These are phyloP conservation scores for Tanacetum coccineum DNA, from an alignment of 129 eudicot species.

Conservation along the genomic window DNA sequence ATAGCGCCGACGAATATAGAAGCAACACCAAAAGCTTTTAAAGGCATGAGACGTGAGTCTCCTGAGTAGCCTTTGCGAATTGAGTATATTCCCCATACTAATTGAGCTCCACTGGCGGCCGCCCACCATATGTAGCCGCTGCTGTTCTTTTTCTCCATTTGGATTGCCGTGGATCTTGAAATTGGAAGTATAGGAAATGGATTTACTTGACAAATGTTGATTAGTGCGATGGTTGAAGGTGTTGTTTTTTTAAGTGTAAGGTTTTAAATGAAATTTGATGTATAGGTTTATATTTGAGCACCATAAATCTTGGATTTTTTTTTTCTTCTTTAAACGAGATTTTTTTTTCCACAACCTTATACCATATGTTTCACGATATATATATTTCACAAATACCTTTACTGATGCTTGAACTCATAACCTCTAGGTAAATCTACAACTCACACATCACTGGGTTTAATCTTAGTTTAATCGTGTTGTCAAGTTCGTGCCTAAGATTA, in stretches of 20 bases:
- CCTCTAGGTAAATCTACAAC: too few species aligned
- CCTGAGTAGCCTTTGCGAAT: slow-evolving; percentile 59
- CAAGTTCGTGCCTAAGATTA: too few species aligned
- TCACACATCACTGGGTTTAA: too few species aligned
- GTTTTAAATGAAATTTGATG: neutral
- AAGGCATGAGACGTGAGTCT: slow-evolving; percentile 66
- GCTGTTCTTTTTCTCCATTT: slow-evolving; percentile 32
- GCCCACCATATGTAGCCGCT: slow-evolving; percentile 61
- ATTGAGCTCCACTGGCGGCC: slow-evolving; percentile 59
- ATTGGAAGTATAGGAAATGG: neutral
- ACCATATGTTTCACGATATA: too few species aligned
- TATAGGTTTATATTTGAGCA: too few species aligned
- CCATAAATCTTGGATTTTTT: too few species aligned
- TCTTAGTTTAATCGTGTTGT: too few species aligned
- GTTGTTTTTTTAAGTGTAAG: neutral
- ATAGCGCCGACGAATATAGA: slow-evolving; percentile 83
- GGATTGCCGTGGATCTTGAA: slow-evolving; percentile 19
- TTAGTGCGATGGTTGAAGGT: too few species aligned
- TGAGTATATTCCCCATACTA: slow-evolving; percentile 50
- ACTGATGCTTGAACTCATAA: too few species aligned
- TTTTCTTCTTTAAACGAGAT: too few species aligned
- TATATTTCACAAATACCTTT: too few species aligned
- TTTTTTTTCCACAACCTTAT: too few species aligned
- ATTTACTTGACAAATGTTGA: neutral
- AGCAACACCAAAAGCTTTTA: slow-evolving; percentile 86